These are phyloP conservation scores for Cercophora scortea DNA, from an alignment of 495 filamentous ascomycete genomes.

Conservation along the genomic window DNA sequence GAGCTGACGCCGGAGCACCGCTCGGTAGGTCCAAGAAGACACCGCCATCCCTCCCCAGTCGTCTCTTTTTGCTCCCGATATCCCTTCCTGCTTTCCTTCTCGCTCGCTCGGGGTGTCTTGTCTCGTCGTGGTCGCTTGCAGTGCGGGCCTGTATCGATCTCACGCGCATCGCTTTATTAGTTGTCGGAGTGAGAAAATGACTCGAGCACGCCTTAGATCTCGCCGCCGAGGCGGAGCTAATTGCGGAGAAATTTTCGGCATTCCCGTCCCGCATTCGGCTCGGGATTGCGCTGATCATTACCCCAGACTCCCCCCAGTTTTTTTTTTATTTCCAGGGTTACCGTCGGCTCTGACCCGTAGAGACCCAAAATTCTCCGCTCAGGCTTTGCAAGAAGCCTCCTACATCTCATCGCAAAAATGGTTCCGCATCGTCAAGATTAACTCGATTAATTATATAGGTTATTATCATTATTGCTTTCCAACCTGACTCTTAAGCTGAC, in stretches of 20 bases:
- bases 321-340: no score
- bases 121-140: background rate
- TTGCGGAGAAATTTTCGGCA: background rate
- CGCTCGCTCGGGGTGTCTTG: background rate
- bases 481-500: no score
- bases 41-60: slow-evolving; percentile 8
- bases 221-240: background rate
- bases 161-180: background rate
- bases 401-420: no score
- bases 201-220: background rate
- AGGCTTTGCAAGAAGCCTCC: no score
- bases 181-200: background rate
- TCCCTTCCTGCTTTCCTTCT: background rate
- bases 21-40: slow-evolving; percentile 4
- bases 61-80: no score
- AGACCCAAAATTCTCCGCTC: no score
- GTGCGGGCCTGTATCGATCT: background rate
- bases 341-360: no score
- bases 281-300: no score
- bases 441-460: no score
- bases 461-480: no score
- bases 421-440: no score
- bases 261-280: background rate
- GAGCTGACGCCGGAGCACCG: slow-evolving; percentile 16
- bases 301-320: no score